Evolutionary conservation across 73 alveolate species (phyloP).

Genomic region (Tetrahymena thermophila): DNA sequence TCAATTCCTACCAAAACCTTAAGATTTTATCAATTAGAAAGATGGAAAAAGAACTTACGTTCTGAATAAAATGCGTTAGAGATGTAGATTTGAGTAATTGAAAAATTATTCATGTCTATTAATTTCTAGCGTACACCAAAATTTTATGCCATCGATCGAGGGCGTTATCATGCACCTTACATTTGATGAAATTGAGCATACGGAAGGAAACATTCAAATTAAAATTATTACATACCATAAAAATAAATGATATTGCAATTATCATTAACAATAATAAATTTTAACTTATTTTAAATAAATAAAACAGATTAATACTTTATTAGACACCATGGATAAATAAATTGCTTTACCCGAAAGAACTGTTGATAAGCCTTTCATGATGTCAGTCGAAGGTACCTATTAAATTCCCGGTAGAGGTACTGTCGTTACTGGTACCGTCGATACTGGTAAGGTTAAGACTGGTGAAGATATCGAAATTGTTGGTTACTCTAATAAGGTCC

Average conservation of each 20-base stretch:
- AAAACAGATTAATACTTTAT: conserved; percentile 47
- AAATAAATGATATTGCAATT: background rate
- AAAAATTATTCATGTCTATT: background rate
- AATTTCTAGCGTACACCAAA: background rate
- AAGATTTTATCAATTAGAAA: background rate
- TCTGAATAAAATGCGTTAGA: background rate
- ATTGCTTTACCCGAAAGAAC: conserved; percentile 58
- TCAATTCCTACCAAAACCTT: conserved; percentile 1
- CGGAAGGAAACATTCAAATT: background rate
- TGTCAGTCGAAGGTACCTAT: conserved; percentile 67
- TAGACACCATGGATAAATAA: conserved; percentile 64
- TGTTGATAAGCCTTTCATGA: conserved; percentile 66
- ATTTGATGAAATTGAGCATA: background rate
- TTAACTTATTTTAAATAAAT: background rate
- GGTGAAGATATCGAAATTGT: conserved; percentile 82
- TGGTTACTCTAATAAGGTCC: conserved; percentile 81
- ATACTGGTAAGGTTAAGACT: conserved; percentile 80
- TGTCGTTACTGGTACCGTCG: conserved; percentile 92
- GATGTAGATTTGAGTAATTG: background rate
- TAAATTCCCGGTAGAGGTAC: conserved; percentile 89
- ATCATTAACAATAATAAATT: background rate
- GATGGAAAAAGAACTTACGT: background rate
- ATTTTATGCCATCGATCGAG: background rate
- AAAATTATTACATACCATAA: background rate
- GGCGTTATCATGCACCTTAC: background rate